These are phyloP conservation scores for Thraustotheca clavata DNA, from an alignment of 352 stramenopile genomes.

Conservation along the genomic window DNA sequence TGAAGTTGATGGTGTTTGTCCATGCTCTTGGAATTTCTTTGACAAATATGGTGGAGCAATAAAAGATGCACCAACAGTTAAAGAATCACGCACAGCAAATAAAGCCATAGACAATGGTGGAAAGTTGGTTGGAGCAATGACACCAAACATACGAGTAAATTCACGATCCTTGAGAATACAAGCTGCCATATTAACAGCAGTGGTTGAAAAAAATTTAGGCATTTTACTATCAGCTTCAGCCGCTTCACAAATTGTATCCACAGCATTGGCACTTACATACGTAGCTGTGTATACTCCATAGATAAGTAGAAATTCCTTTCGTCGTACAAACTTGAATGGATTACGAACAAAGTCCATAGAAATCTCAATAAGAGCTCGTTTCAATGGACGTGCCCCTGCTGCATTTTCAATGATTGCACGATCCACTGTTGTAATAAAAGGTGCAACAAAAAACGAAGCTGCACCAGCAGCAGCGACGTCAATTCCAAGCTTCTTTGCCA, in stretches of 20 bases:
- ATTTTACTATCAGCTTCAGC: constrained; percentile 64
- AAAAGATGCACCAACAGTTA: constrained; percentile 84
- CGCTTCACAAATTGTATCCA: constrained; percentile 79
- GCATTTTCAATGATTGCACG: constrained; percentile 87
- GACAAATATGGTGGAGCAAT: constrained; percentile 63
- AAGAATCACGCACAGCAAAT: constrained; percentile 80
- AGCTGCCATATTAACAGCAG: constrained; percentile 85
- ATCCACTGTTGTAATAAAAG: constrained; percentile 86
- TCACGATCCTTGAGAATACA: constrained; percentile 87
- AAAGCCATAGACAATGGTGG: constrained; percentile 68
- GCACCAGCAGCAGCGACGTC: constrained; percentile 51
- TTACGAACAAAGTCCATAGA: constrained; percentile 45
- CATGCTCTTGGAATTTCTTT: constrained; percentile 43
- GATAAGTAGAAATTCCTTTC: constrained; percentile 83
- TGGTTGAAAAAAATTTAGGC: constrained; percentile 85
- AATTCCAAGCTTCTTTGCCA: constrained; percentile 46
- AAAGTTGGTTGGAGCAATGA: constrained; percentile 65
- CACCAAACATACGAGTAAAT: constrained; percentile 89
- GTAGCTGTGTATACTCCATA: constrained; percentile 87
- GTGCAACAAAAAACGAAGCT: constrained; percentile 66
- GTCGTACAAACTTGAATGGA: constrained; percentile 72
- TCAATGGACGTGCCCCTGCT: constrained; percentile 55
- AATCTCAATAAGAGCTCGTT: constrained; percentile 54
- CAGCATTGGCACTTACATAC: constrained; percentile 80
- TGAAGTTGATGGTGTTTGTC: constrained; percentile 42